Percentiles rank a stretch among this genome's conserved stretches.
phyloP scores from a whole-genome alignment of 768 basidiomycete species.

The Rhodotorula kratochvilovae region DNA sequence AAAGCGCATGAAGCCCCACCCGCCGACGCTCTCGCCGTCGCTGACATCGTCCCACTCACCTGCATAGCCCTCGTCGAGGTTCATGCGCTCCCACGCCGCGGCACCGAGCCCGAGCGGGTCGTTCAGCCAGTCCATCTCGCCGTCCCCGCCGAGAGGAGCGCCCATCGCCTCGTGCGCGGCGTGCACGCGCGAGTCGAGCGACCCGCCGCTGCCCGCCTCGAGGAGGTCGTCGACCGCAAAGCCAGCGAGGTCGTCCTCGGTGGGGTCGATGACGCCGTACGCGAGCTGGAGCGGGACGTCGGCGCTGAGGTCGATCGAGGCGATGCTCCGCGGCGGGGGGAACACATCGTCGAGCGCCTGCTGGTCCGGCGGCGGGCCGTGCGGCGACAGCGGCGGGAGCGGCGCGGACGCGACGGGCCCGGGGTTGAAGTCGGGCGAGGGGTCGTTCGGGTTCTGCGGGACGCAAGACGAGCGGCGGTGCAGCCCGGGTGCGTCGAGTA shows the following conservation, averaged over 20 bases:
- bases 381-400: slow-evolving; percentile 38
- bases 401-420: slow-evolving; percentile 46
- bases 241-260: slow-evolving; percentile 83
- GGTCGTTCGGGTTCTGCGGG: slow-evolving; percentile 59
- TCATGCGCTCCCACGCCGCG: slow-evolving; percentile 75
- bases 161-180: slow-evolving; percentile 44
- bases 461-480: slow-evolving; percentile 74
- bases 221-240: slow-evolving; percentile 89
- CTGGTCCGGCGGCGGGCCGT: slow-evolving; percentile 11
- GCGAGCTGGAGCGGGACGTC: slow-evolving; percentile 61
- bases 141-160: slow-evolving; percentile 44
- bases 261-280: slow-evolving; percentile 78
- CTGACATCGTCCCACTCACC: slow-evolving; percentile 79
- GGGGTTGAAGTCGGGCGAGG: slow-evolving; percentile 54
- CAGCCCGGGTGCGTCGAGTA: slow-evolving; percentile 62
- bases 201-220: slow-evolving; percentile 58
- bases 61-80: slow-evolving; percentile 46
- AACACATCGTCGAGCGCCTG: slow-evolving; percentile 68
- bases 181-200: slow-evolving; percentile 43
- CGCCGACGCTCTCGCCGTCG: slow-evolving; percentile 83
- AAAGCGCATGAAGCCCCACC: slow-evolving; percentile 68
- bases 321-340: slow-evolving; percentile 67
- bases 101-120: slow-evolving; percentile 35
- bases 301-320: slow-evolving; percentile 30
- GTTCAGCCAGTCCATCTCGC: slow-evolving; percentile 28